A percentile compares a stretch with the other conserved stretches of the same genome.
Conservation (phyloP, 108 stramenopile species). For the Pseudonitzschia delicatissima region DNA sequence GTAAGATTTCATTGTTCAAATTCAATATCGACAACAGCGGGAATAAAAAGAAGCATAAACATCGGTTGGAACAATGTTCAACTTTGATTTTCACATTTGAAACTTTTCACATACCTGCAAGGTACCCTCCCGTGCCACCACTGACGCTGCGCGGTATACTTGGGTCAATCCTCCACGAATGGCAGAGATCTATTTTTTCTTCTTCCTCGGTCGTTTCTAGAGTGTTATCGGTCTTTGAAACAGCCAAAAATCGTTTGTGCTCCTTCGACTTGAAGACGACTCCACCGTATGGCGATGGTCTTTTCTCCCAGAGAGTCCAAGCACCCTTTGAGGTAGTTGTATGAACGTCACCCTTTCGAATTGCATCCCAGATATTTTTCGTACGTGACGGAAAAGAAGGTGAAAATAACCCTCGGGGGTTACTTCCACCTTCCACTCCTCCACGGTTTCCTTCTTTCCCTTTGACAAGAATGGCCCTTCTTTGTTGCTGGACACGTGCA, state of each 20-base stretch:
- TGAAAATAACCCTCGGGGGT: slow-evolving; percentile 18
- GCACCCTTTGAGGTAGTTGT: slow-evolving; percentile 24
- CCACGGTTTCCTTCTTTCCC: slow-evolving; percentile 14
- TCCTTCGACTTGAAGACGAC: slow-evolving; percentile 19
- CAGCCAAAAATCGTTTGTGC: slow-evolving; percentile 20
- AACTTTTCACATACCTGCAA: slow-evolving; percentile 17
- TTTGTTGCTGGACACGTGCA: slow-evolving; percentile 20
- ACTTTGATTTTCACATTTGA: too few species aligned
- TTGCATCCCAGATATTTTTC: slow-evolving; percentile 35
- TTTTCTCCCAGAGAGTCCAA: slow-evolving; percentile 26
- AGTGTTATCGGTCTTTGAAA: not conserved
- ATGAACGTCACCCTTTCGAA: slow-evolving; percentile 20
- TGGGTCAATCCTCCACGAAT: slow-evolving; percentile 28
- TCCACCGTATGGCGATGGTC: slow-evolving; percentile 20
- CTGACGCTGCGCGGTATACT: slow-evolving; percentile 18
- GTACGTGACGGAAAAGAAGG: slow-evolving; percentile 22
- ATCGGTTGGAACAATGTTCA: too few species aligned
- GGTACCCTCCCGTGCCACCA: slow-evolving; percentile 15
- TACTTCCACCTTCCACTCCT: slow-evolving; percentile 33
- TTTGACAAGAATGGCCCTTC: slow-evolving; percentile 16
- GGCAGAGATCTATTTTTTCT: not conserved
- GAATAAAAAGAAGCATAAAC: not conserved
- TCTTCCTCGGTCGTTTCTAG: slow-evolving; percentile 19
- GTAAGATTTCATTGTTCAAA: not conserved
- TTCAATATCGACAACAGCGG: not conserved